Base-by-base conservation (phyloP, 768 basidiomycete species). In the Boletus sp. region DNA sequence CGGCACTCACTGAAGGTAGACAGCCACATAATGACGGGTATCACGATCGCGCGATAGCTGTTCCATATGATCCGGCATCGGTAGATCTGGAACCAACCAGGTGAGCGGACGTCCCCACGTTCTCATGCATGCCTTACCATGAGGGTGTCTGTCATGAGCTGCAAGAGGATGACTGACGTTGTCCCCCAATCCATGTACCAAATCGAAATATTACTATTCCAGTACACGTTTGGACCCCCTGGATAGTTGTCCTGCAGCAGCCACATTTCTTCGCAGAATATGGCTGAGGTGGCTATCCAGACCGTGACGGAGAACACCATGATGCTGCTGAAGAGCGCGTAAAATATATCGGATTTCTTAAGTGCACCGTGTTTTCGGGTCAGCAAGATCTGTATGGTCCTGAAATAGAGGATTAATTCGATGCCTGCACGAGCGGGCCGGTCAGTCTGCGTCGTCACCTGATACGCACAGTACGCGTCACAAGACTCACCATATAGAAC, bases 51-150 rank as follows among this genome's bases (percentile, higher is more conserved):
- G 7, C 28, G 32, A 47, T 57, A 30, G 35, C 39, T 62, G 28
- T 65, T 36, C 72, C 73, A 78, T 30, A 78, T 54, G 30, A 76
- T 57, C 45, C 57, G 71, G 59, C 74, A 75, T 32, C 76, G 77
- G 55, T 76, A 68, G 18, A 79, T 67, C 77, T 78, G 46, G 24
- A 75, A 59, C 7, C 29, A 42, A 46, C 11, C 28, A 35, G 35
- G 12, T 67, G 29, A 67, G 18, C 14, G 47, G 2, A 14, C n/a
- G n/a, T 7, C 28, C 29, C 14, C 7, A 47, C 7, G 17, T 33
- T 24, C 5, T 50, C 8, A 2, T 35, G 1, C 18, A 24, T 17
- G 36, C 33, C 40, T 14, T 50, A 65, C 64, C 64, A 64, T 66
- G 11, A 64, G 54, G 2, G 61, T 76, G 30, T 77, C 74, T 5